Evolutionary conservation across 192 early-diverging fungal species (phyloP), one percentile per base, ranked within the genome.

Genomic region (Podila epigama): DNA sequence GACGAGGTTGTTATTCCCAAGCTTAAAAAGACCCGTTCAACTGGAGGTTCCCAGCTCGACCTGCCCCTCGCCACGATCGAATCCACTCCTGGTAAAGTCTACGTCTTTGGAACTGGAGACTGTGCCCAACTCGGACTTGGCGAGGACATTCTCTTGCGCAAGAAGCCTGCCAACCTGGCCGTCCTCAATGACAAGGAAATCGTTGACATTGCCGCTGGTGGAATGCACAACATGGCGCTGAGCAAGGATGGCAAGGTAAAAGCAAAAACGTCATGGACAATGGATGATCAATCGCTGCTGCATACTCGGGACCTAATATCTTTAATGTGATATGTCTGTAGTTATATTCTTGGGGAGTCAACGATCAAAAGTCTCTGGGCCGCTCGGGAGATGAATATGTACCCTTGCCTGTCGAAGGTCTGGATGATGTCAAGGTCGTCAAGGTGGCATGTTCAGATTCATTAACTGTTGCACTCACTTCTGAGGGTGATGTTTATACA

Each of bases 331-430:
- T 2, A 48, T 22, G n/a, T 20, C 11, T 22, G 36, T 73, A 88
- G 88, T 68, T 98, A 48, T 98, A 88, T 79, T 91, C 91, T 39
- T 98, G 97, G 97, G 97, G 97, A 1, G 96, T 96, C 85, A 97
- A 97, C 79, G 97, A 98, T 82, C 91, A 98, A 66, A 80, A 83
- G 58, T 92, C 93, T n/a, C 85, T 98, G n/a, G 96, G 91, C 33
- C 82, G 92, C n/a, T 75, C 58, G 12, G 84, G 81, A 58, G 85
- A 88, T 44, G 93, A 96, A 39, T 90, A 85, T 32, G 82, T 73
- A 22, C 92, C 95, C 13, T 81, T 61, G 33, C 81, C 79, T 12
- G 88, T 92, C 13, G 87, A 89, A 31, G 94, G 89, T 15, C 82
- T 96, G 53, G 93, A 97, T 51, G 75, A 75, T 44, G 87, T 92